Conservation (phyloP, 495 filamentous ascomycete genomes). For the Penicillium canariense region DNA sequence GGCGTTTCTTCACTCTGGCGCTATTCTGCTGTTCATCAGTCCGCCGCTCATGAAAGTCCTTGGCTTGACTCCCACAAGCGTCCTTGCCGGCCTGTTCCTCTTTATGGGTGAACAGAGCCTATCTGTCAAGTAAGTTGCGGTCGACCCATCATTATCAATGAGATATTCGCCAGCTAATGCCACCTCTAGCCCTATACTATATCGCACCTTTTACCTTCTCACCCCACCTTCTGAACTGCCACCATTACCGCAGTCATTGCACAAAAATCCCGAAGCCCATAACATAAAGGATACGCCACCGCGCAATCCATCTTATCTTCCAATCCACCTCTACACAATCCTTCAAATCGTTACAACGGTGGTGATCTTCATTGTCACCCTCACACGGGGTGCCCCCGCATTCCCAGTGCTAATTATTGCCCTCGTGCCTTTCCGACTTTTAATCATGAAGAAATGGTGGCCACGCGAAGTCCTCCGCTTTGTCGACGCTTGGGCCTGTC, state of each 20-base stretch:
- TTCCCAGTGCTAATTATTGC: constrained; percentile 69
- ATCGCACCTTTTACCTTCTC: constrained; percentile 60
- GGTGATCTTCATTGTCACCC: constrained; percentile 61
- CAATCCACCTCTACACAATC: constrained; percentile 63
- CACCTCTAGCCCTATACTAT: constrained; percentile 53
- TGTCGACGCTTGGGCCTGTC: constrained; percentile 72
- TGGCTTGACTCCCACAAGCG: constrained; percentile 66
- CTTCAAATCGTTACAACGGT: constrained; percentile 60
- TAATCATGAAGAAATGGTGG: constrained; percentile 65
- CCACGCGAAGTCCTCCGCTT: constrained; percentile 57
- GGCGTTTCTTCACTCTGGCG: constrained; percentile 58
- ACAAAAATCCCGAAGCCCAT: constrained; percentile 1
- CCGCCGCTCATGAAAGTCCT: constrained; percentile 69
- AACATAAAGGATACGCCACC: constrained; percentile 4
- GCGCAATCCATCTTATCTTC: constrained; percentile 42
- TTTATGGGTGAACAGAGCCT: constrained; percentile 74
- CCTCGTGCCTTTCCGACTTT: constrained; percentile 60
- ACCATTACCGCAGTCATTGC: constrained; percentile 47
- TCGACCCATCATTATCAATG: neutral
- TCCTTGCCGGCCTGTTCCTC: constrained; percentile 66
- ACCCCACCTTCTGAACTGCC: constrained; percentile 65
- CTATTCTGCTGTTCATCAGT: constrained; percentile 60
- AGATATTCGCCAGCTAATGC: neutral
- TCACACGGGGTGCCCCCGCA: constrained; percentile 61
- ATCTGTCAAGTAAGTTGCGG: constrained; percentile 53